phyloP scores from a whole-genome alignment of 2,329 filamentous ascomycete genomes.

The Setomelanomma holmii region DNA sequence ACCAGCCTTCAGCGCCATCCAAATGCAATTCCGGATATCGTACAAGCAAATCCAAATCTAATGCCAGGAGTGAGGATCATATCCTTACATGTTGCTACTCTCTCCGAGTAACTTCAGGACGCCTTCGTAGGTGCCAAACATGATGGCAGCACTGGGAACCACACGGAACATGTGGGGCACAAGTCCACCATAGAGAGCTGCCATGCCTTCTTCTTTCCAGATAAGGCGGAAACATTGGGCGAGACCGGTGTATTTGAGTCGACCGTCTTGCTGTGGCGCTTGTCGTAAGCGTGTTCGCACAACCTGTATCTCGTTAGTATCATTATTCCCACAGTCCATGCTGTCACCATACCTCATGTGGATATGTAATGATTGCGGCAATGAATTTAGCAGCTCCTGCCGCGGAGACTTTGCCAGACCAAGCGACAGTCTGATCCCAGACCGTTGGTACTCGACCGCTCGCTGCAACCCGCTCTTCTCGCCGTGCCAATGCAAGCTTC shows the following conservation, averaged over 20 bases:
- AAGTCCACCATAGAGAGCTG: constrained; percentile 85
- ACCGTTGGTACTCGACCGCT: constrained; percentile 67
- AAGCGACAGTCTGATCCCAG: constrained; percentile 79
- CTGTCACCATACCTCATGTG: constrained; percentile 74
- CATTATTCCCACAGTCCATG: background rate
- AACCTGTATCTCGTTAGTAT: constrained; percentile 58
- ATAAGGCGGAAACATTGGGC: constrained; percentile 88
- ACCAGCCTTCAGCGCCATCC: constrained; percentile 11
- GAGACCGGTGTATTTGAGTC: constrained; percentile 86
- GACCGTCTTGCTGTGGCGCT: constrained; percentile 74
- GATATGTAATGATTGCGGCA: constrained; percentile 85
- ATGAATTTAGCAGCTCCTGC: constrained; percentile 86
- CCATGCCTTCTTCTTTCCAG: constrained; percentile 86
- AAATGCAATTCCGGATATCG: constrained; percentile 13
- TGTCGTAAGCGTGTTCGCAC: constrained; percentile 85
- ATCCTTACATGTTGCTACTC: constrained; percentile 46
- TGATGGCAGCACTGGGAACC: constrained; percentile 91
- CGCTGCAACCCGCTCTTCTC: constrained; percentile 65
- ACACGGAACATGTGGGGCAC: constrained; percentile 91
- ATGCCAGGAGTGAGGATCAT: background rate
- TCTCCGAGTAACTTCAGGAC: constrained; percentile 57
- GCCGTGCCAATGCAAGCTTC: constrained; percentile 73
- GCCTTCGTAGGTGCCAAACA: constrained; percentile 85
- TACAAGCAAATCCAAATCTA: constrained; percentile 8
- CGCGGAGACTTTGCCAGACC: constrained; percentile 78